These are phyloP conservation scores for Globisporangium camurandrum DNA, from an alignment of 352 stramenopile genomes.

Conservation along the genomic window DNA sequence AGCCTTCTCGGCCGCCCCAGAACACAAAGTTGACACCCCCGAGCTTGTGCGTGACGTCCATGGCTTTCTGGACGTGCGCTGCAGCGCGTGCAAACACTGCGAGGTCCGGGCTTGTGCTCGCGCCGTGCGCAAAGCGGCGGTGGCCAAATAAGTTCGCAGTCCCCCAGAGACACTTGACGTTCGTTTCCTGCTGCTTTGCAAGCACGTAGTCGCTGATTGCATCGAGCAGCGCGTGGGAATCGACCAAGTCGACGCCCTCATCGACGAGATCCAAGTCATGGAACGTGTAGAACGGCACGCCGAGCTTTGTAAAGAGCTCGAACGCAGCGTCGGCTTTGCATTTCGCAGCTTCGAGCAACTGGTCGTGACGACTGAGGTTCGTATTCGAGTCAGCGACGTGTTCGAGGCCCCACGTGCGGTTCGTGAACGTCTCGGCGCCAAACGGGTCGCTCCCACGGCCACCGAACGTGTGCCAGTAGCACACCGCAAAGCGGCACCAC, in stretches of 20 bases:
- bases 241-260: slow-evolving; percentile 47
- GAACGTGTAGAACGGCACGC: slow-evolving; percentile 81
- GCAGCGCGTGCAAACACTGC: slow-evolving; percentile 70
- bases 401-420: slow-evolving; percentile 31
- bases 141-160: slow-evolving; percentile 80
- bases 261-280: slow-evolving; percentile 77
- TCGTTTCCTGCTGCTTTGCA: slow-evolving; percentile 60
- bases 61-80: slow-evolving; percentile 79
- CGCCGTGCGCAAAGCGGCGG: slow-evolving; percentile 81
- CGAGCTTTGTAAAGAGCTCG: slow-evolving; percentile 84
- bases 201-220: slow-evolving; percentile 37
- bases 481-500: slow-evolving; percentile 52
- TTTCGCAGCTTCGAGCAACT: slow-evolving; percentile 62
- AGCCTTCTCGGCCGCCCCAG: slow-evolving; percentile 80
- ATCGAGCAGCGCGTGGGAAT: slow-evolving; percentile 26
- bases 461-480: slow-evolving; percentile 54
- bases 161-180: slow-evolving; percentile 73
- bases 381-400: slow-evolving; percentile 8
- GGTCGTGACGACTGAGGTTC: slow-evolving; percentile 34
- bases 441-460: slow-evolving; percentile 26
- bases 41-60: slow-evolving; percentile 81
- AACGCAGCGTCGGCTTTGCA: slow-evolving; percentile 76
- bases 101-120: slow-evolving; percentile 78
- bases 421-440: slow-evolving; percentile 26
- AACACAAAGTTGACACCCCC: slow-evolving; percentile 83